Percentiles rank a stretch among this genome's conserved stretches.
phyloP scores from a whole-genome alignment of 305 asterid genomes.

The Solanum hybrid region DNA sequence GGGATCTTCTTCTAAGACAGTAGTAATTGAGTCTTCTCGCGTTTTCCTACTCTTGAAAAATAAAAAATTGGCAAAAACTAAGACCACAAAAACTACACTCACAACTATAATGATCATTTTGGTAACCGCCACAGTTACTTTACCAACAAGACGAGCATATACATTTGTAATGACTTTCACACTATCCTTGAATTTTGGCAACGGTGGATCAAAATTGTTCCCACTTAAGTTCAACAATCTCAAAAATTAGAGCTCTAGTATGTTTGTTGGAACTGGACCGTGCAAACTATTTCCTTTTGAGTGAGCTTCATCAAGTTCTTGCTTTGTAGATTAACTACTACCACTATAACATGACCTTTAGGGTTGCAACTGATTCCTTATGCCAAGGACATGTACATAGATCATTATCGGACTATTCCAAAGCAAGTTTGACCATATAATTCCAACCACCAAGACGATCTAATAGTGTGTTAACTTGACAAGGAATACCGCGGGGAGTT shows the following conservation, averaged over 20 bases:
- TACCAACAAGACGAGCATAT: background rate
- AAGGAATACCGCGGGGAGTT: background rate
- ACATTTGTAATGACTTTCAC: background rate
- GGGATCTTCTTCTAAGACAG: background rate
- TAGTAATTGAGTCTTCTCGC: background rate
- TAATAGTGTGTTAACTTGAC: constrained; percentile 45
- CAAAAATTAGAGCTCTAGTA: background rate
- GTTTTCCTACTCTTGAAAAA: background rate
- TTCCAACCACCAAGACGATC: constrained; percentile 43
- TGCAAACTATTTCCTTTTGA: background rate
- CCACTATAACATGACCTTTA: background rate
- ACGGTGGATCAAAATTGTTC: background rate
- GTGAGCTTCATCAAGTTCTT: too few species aligned
- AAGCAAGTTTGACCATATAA: constrained; percentile 46
- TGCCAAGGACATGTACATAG: background rate
- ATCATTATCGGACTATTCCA: constrained; percentile 24
- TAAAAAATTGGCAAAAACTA: background rate
- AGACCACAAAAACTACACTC: background rate
- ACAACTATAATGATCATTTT: background rate
- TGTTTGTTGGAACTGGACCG: background rate
- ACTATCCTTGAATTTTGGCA: background rate
- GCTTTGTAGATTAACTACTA: too few species aligned
- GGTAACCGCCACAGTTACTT: background rate
- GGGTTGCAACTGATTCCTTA: background rate
- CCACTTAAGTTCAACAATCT: background rate